Percentiles rank a stretch among this genome's conserved stretches.
phyloP scores from a whole-genome alignment of 129 eudicot genomes.

The Flaveria robusta region DNA sequence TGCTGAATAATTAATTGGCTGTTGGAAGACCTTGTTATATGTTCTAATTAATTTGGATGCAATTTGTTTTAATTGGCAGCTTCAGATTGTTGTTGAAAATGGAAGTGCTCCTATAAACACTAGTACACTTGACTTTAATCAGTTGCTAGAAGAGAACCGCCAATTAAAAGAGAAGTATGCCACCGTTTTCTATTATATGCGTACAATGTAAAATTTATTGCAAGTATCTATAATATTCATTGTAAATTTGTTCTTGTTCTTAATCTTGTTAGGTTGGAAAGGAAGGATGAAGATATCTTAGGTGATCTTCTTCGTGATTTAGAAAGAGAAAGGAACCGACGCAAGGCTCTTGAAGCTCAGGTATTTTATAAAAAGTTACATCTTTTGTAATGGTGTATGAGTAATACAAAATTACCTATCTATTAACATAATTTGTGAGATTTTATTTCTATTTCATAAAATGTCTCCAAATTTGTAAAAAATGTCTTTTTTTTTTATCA shows the following conservation, averaged over 20 bases:
- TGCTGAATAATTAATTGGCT: neutral
- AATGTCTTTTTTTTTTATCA: neutral
- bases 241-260: neutral
- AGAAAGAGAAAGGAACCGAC: conserved; percentile 48
- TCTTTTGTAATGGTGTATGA: neutral
- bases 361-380: conserved; percentile 37
- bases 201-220: conserved; percentile 7
- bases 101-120: conserved; percentile 32
- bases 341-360: conserved; percentile 72
- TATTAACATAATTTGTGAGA: neutral
- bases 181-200: conserved; percentile 9
- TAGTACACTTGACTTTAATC: conserved; percentile 23
- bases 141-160: conserved; percentile 64
- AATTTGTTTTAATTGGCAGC: conserved; percentile 42
- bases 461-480: neutral
- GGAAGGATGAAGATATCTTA: conserved; percentile 51
- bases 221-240: neutral
- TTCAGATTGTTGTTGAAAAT: conserved; percentile 25
- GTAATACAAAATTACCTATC: neutral
- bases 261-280: conserved; percentile 48
- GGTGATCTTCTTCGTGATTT: conserved; percentile 57
- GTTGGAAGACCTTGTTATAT: neutral
- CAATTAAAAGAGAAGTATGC: conserved; percentile 60
- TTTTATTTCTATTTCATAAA: neutral
- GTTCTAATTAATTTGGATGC: neutral